Evolutionary conservation across 2,329 filamentous ascomycete species (phyloP).

Genomic region (Lasiodiplodia gonubiensis): DNA sequence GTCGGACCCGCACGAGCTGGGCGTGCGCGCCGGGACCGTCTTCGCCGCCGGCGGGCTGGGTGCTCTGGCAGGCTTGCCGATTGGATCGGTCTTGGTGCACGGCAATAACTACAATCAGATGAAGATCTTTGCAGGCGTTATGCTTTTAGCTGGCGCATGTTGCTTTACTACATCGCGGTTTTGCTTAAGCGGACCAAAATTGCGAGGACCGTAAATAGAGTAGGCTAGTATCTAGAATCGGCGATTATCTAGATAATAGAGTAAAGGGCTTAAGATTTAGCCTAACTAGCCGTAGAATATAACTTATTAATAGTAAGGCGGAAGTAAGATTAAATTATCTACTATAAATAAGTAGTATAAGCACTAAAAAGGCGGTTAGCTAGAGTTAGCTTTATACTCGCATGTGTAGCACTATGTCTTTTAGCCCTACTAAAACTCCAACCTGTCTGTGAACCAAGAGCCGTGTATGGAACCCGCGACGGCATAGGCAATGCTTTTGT

Average conservation of each 20-base stretch:
- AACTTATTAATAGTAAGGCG: too few species aligned
- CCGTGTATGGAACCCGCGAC: background rate
- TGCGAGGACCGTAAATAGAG: too few species aligned
- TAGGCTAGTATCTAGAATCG: too few species aligned
- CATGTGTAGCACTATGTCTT: background rate
- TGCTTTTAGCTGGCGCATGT: background rate
- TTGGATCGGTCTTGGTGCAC: background rate
- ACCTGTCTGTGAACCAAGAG: background rate
- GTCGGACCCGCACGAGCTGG: background rate
- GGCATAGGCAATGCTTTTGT: background rate
- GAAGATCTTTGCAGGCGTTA: background rate
- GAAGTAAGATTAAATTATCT: too few species aligned
- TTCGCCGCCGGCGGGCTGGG: background rate
- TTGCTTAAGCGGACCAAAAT: background rate
- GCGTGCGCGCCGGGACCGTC: background rate
- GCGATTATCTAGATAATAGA: too few species aligned
- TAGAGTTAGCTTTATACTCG: too few species aligned
- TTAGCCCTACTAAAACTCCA: background rate
- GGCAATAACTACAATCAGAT: background rate
- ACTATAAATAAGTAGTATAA: too few species aligned
- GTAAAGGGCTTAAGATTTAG: too few species aligned
- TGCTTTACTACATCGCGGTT: background rate
- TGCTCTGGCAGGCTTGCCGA: background rate
- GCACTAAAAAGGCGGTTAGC: too few species aligned
- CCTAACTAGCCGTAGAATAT: too few species aligned